These are phyloP conservation scores for Moricandia arvensis DNA, from an alignment of 345 rosid genomes.

Conservation along the genomic window DNA sequence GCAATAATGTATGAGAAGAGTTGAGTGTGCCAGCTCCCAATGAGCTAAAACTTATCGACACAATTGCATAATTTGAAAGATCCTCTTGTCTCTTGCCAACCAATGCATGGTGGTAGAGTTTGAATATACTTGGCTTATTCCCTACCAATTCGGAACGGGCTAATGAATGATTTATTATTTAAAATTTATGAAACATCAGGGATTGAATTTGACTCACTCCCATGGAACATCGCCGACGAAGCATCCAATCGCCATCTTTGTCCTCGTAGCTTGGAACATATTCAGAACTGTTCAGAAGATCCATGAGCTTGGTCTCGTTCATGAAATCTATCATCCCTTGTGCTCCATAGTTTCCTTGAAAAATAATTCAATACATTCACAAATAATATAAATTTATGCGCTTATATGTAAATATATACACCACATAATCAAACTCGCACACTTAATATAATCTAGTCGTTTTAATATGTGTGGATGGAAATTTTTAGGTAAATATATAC, in stretches of 20 bases:
- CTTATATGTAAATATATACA: neutral
- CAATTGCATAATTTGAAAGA: constrained; percentile 21
- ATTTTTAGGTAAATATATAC: neutral
- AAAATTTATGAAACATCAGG: constrained; percentile 1
- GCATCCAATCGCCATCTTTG: constrained; percentile 99
- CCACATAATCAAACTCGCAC: neutral
- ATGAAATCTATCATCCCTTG: constrained; percentile 97
- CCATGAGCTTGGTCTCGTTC: constrained; percentile 94
- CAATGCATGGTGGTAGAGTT: constrained; percentile 32
- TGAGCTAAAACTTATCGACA: constrained; percentile 21
- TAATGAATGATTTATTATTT: constrained; percentile 4
- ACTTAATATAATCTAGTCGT: neutral
- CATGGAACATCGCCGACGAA: constrained; percentile 96
- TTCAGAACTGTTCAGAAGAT: constrained; percentile 85
- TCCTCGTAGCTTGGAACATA: constrained; percentile 97
- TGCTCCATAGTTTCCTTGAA: constrained; percentile 42
- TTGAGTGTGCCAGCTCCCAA: constrained; percentile 32
- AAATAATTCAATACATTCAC: constrained; percentile 5
- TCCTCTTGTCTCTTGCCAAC: constrained; percentile 40
- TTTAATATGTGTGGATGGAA: neutral
- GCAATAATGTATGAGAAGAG: constrained; percentile 24
- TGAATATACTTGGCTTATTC: constrained; percentile 21
- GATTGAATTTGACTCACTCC: constrained; percentile 64
- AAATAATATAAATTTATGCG: constrained; percentile 23
- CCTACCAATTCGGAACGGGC: constrained; percentile 22